phyloP scores from a whole-genome alignment of 2,329 filamentous ascomycete species.

The Dactylellina cionopaga region DNA sequence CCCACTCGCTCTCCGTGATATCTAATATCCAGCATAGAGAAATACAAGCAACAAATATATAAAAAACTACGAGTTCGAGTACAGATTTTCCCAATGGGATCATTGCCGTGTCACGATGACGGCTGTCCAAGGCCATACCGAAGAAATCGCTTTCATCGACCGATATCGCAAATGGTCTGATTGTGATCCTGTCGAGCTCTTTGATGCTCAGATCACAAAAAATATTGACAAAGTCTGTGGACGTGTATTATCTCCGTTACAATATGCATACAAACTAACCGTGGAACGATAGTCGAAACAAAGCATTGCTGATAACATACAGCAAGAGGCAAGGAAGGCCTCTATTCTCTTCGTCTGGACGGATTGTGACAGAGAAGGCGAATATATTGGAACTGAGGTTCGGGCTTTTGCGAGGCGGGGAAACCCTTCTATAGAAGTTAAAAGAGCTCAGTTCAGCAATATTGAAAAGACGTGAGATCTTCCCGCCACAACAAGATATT shows the following conservation, averaged over 20 bases:
- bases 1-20: constrained; percentile 19
- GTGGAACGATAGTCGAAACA: constrained; percentile 60
- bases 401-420: constrained; percentile 79
- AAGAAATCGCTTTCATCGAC: constrained; percentile 77
- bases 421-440: constrained; percentile 79
- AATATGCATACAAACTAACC: neutral
- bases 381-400: constrained; percentile 94
- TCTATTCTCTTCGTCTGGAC: constrained; percentile 93
- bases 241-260: neutral
- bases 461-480: constrained; percentile 79
- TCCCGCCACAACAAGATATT: constrained; percentile 9
- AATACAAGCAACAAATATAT: constrained; percentile 78
- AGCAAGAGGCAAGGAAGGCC: constrained; percentile 76
- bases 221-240: constrained; percentile 72
- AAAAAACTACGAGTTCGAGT: constrained; percentile 94
- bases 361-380: constrained; percentile 96
- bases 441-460: constrained; percentile 92
- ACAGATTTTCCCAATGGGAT: constrained; percentile 87
- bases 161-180: constrained; percentile 82
- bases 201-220: constrained; percentile 79
- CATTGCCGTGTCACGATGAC: constrained; percentile 90
- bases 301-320: constrained; percentile 84
- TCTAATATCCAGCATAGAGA: constrained; percentile 65
- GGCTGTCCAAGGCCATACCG: constrained; percentile 88
- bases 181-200: constrained; percentile 80